phyloP scores from a whole-genome alignment of 495 filamentous ascomycete species.

The Talaromyces wortmannii region DNA sequence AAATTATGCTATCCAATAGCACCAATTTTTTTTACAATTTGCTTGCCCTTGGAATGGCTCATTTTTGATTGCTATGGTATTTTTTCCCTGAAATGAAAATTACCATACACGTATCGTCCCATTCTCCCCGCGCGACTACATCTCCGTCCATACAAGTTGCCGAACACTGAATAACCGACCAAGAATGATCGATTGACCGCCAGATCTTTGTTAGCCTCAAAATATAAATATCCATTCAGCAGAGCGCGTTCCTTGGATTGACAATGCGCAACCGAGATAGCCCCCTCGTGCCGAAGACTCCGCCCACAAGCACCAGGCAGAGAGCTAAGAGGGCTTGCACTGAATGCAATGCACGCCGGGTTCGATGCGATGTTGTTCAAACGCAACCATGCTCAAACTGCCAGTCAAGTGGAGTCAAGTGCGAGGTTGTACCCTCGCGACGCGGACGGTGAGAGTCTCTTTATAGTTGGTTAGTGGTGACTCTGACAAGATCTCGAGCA shows the following conservation, averaged over 20 bases:
- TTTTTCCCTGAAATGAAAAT: no score
- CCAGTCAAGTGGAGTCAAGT: conserved; percentile 16
- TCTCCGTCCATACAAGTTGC: no score
- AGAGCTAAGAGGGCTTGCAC: not conserved
- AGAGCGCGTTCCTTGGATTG: not conserved
- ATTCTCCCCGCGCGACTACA: no score
- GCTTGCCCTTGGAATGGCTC: no score
- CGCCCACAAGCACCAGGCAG: not conserved
- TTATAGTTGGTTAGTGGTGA: not conserved
- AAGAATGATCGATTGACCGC: no score
- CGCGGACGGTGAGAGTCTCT: conserved; percentile 30
- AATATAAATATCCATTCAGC: not conserved
- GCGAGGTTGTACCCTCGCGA: conserved; percentile 33
- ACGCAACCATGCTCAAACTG: conserved; percentile 37
- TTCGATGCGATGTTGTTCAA: conserved; percentile 36
- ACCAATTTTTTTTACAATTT: no score
- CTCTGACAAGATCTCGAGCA: not conserved
- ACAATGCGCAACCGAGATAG: not conserved
- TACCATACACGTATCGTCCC: no score
- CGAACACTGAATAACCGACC: no score
- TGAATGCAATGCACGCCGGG: conserved; percentile 33
- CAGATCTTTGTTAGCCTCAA: not conserved
- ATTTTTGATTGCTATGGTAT: no score
- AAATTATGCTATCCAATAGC: no score
- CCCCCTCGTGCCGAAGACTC: not conserved